Percentiles rank a stretch among this genome's conserved stretches.
These are phyloP conservation scores for Colletotrichum tamarilloi DNA, from an alignment of 2,329 filamentous ascomycete species.

Conservation along the genomic window DNA sequence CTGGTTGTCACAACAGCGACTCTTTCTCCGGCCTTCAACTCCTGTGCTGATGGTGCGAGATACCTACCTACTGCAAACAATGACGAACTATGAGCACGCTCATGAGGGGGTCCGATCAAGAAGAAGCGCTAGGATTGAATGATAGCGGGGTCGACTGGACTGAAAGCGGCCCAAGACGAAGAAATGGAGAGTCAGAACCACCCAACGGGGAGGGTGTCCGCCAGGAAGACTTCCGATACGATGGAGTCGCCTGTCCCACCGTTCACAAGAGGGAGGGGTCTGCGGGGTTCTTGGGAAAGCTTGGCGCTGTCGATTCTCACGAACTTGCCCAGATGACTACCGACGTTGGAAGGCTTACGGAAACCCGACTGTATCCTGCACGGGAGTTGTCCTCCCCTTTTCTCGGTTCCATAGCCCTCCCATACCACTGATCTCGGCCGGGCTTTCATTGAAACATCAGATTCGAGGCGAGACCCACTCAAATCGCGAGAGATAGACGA, in stretches of 20 bases:
- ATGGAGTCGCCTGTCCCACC: conserved; percentile 16
- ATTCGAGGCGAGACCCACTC: neutral
- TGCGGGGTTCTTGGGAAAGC: conserved; percentile 31
- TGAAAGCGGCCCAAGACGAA: conserved; percentile 13
- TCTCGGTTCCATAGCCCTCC: neutral
- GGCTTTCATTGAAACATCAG: neutral
- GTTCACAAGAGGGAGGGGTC: conserved; percentile 17
- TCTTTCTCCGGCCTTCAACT: neutral
- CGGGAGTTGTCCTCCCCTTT: neutral
- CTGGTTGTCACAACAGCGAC: neutral
- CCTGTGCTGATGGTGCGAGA: neutral
- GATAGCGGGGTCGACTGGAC: conserved; percentile 6
- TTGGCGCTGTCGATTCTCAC: conserved; percentile 17
- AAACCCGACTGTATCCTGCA: neutral
- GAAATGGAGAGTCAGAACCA: neutral
- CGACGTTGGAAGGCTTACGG: neutral
- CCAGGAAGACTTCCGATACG: conserved; percentile 35
- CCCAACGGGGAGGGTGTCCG: conserved; percentile 12
- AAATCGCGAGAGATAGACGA: neutral
- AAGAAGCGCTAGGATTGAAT: conserved; percentile 5
- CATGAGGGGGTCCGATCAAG: neutral
- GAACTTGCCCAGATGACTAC: neutral
- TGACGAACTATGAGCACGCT: conserved; percentile 23
- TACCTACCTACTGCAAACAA: neutral
- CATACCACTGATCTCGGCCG: neutral